Base-by-base conservation (phyloP, 1,284 basidiomycete species). In the Malassezia dermatis region DNA sequence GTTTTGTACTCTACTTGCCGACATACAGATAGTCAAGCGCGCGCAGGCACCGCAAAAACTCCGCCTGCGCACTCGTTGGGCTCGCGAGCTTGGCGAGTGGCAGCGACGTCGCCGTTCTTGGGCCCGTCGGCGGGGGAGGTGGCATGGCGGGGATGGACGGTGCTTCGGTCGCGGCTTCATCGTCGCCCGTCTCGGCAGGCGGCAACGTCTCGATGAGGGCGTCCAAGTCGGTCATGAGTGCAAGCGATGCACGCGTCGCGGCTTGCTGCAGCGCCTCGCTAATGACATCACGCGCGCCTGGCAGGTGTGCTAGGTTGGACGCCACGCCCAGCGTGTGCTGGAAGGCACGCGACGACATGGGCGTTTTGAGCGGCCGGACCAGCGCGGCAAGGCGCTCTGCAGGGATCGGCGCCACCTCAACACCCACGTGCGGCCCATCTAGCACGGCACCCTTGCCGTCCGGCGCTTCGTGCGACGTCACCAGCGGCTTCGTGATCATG, bases 271-370 rank as follows among this genome's bases (percentile, higher is more conserved):
- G 53, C 24, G 71, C 68, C 5, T 51, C 55, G 32, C 65, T 65
- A 53, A 74, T 64, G 46, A 59, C 51, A 10, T 68, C 64, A 21
- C 64, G 64, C 11, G 66, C 67, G 15, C 66, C 70, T 3, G 61
- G 62, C 13, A 74, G 52, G 11, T 53, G 31, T 6, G 67, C 56
- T 13, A 74, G 64, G 43, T 74, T 67, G 41, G 64, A 60, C 0
- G 70, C 70, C 34, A 74, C 65, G 24, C 64, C 60, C 15, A 74
- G 49, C n/a, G 71, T 74, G 55, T 71, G 58, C 51, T 74, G 71
- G 66, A 74, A 74, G 19, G 69, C 71, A 28, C 66, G 65, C 56
- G 60, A 61, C 24, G 65, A 66, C 27, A 74, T 65, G 21, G 69
- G 59, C 27, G 67, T 71, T 10, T 60, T 59, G 40, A 74, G 51